These are phyloP conservation scores for Tetraselmis striata DNA, from an alignment of 139 green algal genomes.

Conservation along the genomic window DNA sequence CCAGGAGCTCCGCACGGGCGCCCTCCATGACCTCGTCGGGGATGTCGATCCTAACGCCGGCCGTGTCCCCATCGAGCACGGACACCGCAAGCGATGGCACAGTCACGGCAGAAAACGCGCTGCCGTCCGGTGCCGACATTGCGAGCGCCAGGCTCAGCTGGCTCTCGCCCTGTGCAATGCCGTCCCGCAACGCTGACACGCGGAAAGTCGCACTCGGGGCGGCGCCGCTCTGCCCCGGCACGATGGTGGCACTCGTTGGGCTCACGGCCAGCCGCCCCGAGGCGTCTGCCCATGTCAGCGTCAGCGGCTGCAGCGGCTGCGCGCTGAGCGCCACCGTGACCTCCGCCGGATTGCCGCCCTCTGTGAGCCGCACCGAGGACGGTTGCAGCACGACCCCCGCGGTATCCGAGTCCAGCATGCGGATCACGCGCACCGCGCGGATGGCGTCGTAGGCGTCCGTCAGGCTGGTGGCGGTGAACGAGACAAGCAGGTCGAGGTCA, in stretches of 20 bases:
- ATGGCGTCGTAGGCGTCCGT: background rate
- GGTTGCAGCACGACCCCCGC: background rate
- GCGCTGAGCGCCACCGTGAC: background rate
- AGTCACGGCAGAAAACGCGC: no score
- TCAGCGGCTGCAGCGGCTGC: background rate
- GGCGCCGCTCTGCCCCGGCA: no score
- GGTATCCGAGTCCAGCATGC: background rate
- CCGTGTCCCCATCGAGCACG: background rate
- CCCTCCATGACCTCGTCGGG: background rate
- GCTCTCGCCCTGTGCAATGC: background rate
- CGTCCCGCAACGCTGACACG: background rate
- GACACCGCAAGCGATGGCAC: no score
- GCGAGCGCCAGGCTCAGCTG: background rate
- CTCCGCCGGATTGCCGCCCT: no score
- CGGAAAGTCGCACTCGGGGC: background rate
- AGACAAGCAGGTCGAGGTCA: background rate
- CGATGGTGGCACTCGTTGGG: background rate
- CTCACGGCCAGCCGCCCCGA: background rate
- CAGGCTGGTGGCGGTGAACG: background rate
- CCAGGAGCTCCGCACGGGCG: background rate
- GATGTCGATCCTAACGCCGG: background rate
- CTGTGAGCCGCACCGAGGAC: no score
- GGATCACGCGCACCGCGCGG: background rate
- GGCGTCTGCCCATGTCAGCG: background rate
- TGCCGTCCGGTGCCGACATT: no score